Evolutionary conservation across 768 basidiomycete species (phyloP).

Genomic region (Pleurotus salmoneostramineus): DNA sequence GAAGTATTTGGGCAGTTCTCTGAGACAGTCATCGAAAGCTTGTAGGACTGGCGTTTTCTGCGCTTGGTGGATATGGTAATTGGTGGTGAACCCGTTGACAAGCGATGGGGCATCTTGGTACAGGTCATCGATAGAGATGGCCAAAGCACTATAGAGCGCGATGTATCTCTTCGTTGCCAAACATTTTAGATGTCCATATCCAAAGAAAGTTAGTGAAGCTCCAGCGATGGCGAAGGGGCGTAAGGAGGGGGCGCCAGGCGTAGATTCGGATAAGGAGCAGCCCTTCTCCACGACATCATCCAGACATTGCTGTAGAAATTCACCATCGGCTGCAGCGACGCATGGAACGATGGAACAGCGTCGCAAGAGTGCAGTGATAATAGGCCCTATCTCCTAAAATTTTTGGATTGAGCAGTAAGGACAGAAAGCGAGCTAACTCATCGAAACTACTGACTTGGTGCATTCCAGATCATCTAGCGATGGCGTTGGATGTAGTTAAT

Average conservation of each 20-base stretch:
- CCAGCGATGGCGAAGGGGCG: neutral
- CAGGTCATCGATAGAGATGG: neutral
- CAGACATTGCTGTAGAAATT: neutral
- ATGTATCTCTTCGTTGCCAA: neutral
- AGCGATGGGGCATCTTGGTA: neutral
- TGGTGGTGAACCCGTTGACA: neutral
- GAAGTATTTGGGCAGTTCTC: no score
- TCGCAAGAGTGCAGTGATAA: no score
- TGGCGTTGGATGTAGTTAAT: no score
- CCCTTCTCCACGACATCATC: neutral
- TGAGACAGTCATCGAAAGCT: neutral
- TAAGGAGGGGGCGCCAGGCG: neutral
- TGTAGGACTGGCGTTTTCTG: neutral
- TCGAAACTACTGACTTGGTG: no score
- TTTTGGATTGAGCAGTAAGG: no score
- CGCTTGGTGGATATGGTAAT: neutral
- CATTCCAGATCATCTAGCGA: no score
- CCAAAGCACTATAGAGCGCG: neutral
- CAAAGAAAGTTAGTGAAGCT: neutral
- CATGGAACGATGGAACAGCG: no score
- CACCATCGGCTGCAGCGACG: neutral
- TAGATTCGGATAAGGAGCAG: neutral
- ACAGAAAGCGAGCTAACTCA: no score
- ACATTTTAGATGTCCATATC: neutral
- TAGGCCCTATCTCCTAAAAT: no score